Evolutionary conservation across 75 land plant genomes (phyloP).

Genomic region (Cryptomeria japonica): DNA sequence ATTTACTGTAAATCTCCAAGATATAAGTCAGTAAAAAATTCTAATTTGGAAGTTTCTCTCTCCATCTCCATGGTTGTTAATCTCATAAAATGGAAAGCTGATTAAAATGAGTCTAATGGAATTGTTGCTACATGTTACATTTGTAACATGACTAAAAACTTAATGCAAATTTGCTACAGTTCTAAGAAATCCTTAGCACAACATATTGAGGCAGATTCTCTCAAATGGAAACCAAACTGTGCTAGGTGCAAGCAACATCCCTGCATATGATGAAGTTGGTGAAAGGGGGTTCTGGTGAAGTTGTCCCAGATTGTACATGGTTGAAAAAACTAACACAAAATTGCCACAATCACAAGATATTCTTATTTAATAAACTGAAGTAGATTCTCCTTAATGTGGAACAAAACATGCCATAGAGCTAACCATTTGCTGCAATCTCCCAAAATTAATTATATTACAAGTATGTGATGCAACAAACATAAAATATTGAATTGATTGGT

Average conservation of each 20-base stretch:
- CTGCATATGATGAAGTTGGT: neutral
- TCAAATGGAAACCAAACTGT: neutral
- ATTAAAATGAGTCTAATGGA: neutral
- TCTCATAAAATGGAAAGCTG: neutral
- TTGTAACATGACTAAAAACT: neutral
- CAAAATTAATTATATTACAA: too few species aligned
- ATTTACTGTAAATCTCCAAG: neutral
- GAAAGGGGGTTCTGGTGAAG: too few species aligned
- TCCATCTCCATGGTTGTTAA: neutral
- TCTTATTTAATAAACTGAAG: too few species aligned
- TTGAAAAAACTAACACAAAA: neutral
- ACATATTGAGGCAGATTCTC: neutral
- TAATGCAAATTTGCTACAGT: neutral
- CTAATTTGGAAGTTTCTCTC: too few species aligned
- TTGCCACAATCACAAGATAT: neutral
- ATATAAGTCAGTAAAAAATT: too few species aligned
- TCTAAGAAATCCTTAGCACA: neutral
- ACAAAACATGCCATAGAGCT: neutral
- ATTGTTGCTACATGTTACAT: neutral
- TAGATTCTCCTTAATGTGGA: neutral
- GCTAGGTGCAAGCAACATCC: neutral
- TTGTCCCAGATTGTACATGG: neutral
- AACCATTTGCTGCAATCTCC: neutral
- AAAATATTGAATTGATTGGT: neutral
- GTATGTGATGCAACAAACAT: too few species aligned